Conservation (phyloP, 805 yeast genomes). For the Candida adriatica region DNA sequence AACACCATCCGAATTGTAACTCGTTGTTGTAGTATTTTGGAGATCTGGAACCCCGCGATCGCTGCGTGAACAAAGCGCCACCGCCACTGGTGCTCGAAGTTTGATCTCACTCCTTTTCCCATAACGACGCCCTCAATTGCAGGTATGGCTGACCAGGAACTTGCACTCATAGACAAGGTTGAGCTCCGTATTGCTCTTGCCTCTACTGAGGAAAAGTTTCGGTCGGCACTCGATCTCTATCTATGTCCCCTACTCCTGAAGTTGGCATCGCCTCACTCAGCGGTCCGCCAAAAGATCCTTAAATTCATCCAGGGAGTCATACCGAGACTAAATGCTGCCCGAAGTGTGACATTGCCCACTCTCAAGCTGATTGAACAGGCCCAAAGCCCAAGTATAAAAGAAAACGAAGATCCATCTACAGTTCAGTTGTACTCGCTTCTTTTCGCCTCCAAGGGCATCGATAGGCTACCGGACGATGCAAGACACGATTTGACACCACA, state of each 20-base stretch:
- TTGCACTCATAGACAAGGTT: slow-evolving; percentile 62
- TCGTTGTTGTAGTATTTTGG: too few relatives aligned
- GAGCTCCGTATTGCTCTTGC: slow-evolving; percentile 80
- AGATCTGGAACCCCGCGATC: too few relatives aligned
- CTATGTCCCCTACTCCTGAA: slow-evolving; percentile 76
- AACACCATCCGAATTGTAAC: too few relatives aligned
- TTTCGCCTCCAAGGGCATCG: slow-evolving; percentile 63
- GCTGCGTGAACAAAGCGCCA: slow-evolving; percentile 3
- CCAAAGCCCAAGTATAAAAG: slow-evolving; percentile 41
- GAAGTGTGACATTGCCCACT: slow-evolving; percentile 55
- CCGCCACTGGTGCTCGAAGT: too few relatives aligned
- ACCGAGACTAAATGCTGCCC: slow-evolving; percentile 55
- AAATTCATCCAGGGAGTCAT: slow-evolving; percentile 61
- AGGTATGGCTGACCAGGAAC: slow-evolving; percentile 36
- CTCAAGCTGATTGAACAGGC: slow-evolving; percentile 58
- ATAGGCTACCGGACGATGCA: slow-evolving; percentile 39
- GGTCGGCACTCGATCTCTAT: slow-evolving; percentile 51
- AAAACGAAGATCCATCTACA: slow-evolving; percentile 27
- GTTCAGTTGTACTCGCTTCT: slow-evolving; percentile 59
- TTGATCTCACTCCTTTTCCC: neutral
- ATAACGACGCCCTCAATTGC: too few relatives aligned
- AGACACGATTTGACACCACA: slow-evolving; percentile 36
- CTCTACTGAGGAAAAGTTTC: slow-evolving; percentile 55
- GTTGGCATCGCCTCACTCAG: slow-evolving; percentile 59
- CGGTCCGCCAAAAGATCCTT: slow-evolving; percentile 62